Base-by-base conservation (phyloP, 768 basidiomycete species). In the Gautieria morchelliformis region DNA sequence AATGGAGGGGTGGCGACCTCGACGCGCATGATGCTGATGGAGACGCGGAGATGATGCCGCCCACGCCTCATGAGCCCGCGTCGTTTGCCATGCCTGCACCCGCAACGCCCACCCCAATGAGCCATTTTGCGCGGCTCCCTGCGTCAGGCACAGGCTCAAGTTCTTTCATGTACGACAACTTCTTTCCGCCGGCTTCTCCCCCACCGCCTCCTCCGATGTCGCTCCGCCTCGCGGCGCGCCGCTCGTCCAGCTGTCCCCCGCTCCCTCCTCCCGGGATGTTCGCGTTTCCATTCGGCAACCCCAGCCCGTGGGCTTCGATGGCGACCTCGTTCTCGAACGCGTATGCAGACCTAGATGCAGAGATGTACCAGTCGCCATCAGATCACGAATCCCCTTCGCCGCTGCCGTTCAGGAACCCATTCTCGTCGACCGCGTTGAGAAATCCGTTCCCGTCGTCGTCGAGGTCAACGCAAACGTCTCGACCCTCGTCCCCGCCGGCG, bases 201-300 rank as follows among this genome's bases (percentile, higher is more conserved):
- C 37, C 37, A 19, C 54, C 54, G 7, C 54, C 54, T 15, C 54
- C 44, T 17, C 19, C 20, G 11, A 39, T 30, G 33, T 20, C 30
- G 44, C 30, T 47, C 27, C 54, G 20, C 15, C 41, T 47, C 20
- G 15, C 54, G 10, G 15, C 30, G 9, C 54, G 54, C 10, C 54
- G 54, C 4, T 56, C 54, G 1, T 56, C 54, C 20, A 22, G 19
- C 27, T 56, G 54, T 27, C 54, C 54, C 17, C 54, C 54, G 19
- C 54, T 56, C 45, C 54, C 54, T 9, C 54, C 54, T 3, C 54
- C 44, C 15, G 54, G 42, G 17, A 27, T 30, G 46, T 12, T 17
- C 40, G 40, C 40, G 9, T 41, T 41, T n/a, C 40, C 40, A 12
- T 41, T 41, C 40, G 4, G 9, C 40, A 41, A 14, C 40, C 40